A percentile compares a stretch with the other conserved stretches of the same genome.
These are phyloP conservation scores for Diplodia seriata DNA, from an alignment of 2,329 filamentous ascomycete species.

Conservation along the genomic window DNA sequence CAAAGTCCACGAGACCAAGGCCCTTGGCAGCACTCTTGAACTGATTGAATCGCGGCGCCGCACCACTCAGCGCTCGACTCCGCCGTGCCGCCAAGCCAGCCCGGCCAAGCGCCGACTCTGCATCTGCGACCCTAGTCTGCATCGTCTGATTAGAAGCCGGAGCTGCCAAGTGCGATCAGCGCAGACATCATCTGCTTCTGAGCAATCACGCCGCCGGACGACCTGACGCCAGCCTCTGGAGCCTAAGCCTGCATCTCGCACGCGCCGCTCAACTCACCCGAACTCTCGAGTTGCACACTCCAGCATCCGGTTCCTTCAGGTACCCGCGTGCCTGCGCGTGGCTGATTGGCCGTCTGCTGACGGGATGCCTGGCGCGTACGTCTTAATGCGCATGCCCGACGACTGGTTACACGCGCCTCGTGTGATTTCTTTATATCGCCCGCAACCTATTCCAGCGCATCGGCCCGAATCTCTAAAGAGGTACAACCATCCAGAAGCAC, in stretches of 20 bases:
- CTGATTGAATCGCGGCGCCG: conserved; percentile 1
- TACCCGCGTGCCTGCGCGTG: background rate
- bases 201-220: conserved; percentile 1
- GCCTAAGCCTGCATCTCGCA: background rate
- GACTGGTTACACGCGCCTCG: conserved; percentile 11
- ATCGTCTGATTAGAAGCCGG: background rate
- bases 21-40: conserved; percentile 13
- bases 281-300: background rate
- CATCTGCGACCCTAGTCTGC: background rate
- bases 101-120: background rate
- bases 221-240: background rate
- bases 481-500: conserved; percentile 15
- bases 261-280: conserved; percentile 5
- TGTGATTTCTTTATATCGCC: conserved; percentile 7
- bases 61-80: conserved; percentile 12
- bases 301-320: background rate
- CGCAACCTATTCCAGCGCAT: background rate
- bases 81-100: conserved; percentile 15
- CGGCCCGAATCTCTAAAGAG: conserved; percentile 14
- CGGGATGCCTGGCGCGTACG: conserved; percentile 11
- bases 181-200: conserved; percentile 10
- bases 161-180: conserved; percentile 13
- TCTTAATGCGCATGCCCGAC: background rate
- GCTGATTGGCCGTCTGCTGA: conserved; percentile 13
- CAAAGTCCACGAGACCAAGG: background rate